These are phyloP conservation scores for Sporisorium sorghi DNA, from an alignment of 1,284 basidiomycete species.

Conservation along the genomic window DNA sequence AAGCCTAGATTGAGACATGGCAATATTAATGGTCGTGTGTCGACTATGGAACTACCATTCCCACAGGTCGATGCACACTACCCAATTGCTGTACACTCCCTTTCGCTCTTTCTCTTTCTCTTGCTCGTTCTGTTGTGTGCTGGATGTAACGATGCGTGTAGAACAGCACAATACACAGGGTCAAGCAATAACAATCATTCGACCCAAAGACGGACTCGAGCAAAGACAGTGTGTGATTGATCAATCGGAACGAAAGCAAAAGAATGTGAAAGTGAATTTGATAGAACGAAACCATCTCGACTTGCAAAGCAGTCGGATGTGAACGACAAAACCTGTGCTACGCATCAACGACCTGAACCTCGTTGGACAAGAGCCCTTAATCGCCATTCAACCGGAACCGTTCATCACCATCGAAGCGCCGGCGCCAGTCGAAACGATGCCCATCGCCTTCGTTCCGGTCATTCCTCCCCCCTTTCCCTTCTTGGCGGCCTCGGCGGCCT, in stretches of 20 bases:
- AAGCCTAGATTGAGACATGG: slow-evolving; percentile 44
- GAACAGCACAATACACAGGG: neutral
- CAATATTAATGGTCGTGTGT: slow-evolving; percentile 57
- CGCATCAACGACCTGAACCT: too few species aligned
- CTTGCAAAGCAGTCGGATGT: too few species aligned
- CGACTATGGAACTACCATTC: slow-evolving; percentile 24
- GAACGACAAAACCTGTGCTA: too few species aligned
- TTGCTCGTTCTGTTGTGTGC: too few species aligned
- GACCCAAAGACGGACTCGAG: neutral
- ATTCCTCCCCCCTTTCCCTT: neutral
- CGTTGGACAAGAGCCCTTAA: too few species aligned
- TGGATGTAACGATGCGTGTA: neutral
- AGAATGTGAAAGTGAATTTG: slow-evolving; percentile 4
- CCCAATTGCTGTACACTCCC: slow-evolving; percentile 50
- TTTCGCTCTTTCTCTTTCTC: too few species aligned
- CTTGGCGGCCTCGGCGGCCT: neutral
- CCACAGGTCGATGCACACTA: slow-evolving; percentile 51
- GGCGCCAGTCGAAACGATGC: slow-evolving; percentile 3
- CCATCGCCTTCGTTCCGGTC: neutral
- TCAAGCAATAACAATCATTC: neutral
- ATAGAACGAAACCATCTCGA: neutral
- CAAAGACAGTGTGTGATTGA: neutral
- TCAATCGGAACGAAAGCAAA: slow-evolving; percentile 2
- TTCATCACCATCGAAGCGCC: slow-evolving; percentile 26
- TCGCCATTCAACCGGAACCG: slow-evolving; percentile 20